Evolutionary conservation across 1,284 basidiomycete genomes (phyloP).

Genomic region (Rhodotorula sp.): DNA sequence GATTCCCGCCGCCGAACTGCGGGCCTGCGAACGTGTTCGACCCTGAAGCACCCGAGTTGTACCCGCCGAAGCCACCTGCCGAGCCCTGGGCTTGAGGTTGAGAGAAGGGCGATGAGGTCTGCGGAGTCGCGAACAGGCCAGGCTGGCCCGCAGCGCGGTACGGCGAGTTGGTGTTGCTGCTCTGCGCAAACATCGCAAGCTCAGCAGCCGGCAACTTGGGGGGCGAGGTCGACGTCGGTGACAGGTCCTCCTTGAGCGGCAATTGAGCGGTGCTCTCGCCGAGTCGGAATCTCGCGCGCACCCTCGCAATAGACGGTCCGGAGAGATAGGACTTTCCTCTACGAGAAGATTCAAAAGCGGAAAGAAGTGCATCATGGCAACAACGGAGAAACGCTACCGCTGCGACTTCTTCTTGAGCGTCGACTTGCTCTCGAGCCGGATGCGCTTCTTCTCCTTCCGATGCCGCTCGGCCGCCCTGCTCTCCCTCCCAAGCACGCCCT

Average conservation of each 20-base stretch:
- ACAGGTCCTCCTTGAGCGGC: not conserved
- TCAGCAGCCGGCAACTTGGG: not conserved
- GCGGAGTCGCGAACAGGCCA: slow-evolving; percentile 13
- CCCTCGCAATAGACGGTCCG: not conserved
- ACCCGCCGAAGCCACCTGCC: slow-evolving; percentile 4
- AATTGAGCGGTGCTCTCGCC: not conserved
- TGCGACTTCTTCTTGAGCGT: slow-evolving; percentile 32
- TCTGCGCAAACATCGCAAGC: slow-evolving; percentile 17
- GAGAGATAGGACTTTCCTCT: too few species aligned
- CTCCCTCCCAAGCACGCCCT: slow-evolving; percentile 26
- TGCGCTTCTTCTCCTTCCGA: slow-evolving; percentile 40
- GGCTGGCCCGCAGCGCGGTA: slow-evolving; percentile 13
- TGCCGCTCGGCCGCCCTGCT: slow-evolving; percentile 34
- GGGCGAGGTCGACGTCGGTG: not conserved
- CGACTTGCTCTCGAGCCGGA: slow-evolving; percentile 24
- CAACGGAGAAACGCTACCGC: not conserved
- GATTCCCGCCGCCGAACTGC: slow-evolving; percentile 29
- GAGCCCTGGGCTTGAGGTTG: slow-evolving; percentile 15
- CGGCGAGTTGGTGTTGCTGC: slow-evolving; percentile 6
- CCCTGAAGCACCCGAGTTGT: not conserved
- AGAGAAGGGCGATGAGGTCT: slow-evolving; percentile 8
- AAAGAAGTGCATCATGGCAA: not conserved
- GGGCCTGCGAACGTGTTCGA: slow-evolving; percentile 21
- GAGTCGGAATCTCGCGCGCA: not conserved
- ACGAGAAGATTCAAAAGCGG: not conserved